These are phyloP conservation scores for Suillus occidentalis DNA, from an alignment of 768 basidiomycete genomes.

Conservation along the genomic window DNA sequence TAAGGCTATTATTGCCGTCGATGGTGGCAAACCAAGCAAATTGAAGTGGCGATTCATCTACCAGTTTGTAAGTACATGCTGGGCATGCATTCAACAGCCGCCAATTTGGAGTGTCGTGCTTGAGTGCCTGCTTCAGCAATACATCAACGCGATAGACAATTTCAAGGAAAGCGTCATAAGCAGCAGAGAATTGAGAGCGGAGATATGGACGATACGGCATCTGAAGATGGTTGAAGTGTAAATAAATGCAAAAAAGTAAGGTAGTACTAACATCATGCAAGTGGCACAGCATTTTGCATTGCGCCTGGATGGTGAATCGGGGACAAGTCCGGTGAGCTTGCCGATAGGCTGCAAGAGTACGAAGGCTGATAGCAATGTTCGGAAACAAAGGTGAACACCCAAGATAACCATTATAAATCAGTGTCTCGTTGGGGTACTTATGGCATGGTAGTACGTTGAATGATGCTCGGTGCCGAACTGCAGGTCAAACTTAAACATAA, in stretches of 20 bases:
- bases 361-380: too few relatives aligned
- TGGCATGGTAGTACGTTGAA: background rate
- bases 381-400: too few relatives aligned
- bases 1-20: slow-evolving; percentile 8
- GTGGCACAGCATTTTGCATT: too few relatives aligned
- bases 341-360: too few relatives aligned
- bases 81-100: slow-evolving; percentile 11
- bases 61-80: slow-evolving; percentile 10
- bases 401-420: too few relatives aligned
- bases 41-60: slow-evolving; percentile 3
- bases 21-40: slow-evolving; percentile 3
- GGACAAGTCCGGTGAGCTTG: too few relatives aligned
- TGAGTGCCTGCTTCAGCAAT: background rate
- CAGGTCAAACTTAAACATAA: background rate
- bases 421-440: slow-evolving; percentile 17
- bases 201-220: background rate
- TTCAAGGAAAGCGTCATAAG: slow-evolving; percentile 13
- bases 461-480: background rate
- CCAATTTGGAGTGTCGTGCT: slow-evolving; percentile 14
- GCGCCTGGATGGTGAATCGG: too few relatives aligned
- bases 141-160: slow-evolving; percentile 4
- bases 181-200: background rate
- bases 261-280: too few relatives aligned
- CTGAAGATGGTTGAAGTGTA: background rate
- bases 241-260: background rate